phyloP scores from a whole-genome alignment of 2,329 filamentous ascomycete genomes.

The Claviceps capensis region DNA sequence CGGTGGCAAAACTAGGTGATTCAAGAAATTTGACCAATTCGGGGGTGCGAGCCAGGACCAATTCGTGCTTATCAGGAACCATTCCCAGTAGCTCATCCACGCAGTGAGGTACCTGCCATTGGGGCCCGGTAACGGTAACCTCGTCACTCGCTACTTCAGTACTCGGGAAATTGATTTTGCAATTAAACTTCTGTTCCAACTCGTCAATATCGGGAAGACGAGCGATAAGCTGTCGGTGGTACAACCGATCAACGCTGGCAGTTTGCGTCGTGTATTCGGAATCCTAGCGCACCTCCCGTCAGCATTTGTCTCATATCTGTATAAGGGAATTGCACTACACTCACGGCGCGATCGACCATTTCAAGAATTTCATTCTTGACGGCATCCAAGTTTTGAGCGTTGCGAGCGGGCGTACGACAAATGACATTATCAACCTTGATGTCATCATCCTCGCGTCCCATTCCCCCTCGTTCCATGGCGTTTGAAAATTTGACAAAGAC shows the following conservation, averaged over 20 bases:
- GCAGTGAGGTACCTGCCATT: conserved; percentile 95
- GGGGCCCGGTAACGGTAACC: conserved; percentile 87
- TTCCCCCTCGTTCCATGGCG: conserved; percentile 83
- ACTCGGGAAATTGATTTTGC: conserved; percentile 96
- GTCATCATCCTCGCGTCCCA: conserved; percentile 92
- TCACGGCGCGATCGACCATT: conserved; percentile 89
- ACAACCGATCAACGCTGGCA: conserved; percentile 85
- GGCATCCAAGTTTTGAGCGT: conserved; percentile 89
- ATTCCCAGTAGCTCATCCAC: conserved; percentile 94
- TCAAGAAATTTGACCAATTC: conserved; percentile 71
- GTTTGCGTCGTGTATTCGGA: conserved; percentile 93
- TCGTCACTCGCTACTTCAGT: conserved; percentile 95
- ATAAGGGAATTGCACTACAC: conserved; percentile 19
- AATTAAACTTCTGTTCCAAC: conserved; percentile 98
- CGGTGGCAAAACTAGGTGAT: conserved; percentile 66
- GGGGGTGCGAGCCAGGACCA: conserved; percentile 64
- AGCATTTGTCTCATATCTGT: background rate
- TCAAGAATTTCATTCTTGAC: conserved; percentile 99
- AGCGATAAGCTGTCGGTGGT: conserved; percentile 85
- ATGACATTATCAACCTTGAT: conserved; percentile 99
- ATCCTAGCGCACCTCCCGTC: conserved; percentile 39
- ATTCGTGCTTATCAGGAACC: conserved; percentile 91
- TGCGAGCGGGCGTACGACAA: conserved; percentile 90
- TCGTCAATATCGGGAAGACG: conserved; percentile 84
- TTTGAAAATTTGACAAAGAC: conserved; percentile 99